Evolutionary conservation across 2,329 filamentous ascomycete genomes (phyloP).

Genomic region (Colletotrichum sansevieriae): DNA sequence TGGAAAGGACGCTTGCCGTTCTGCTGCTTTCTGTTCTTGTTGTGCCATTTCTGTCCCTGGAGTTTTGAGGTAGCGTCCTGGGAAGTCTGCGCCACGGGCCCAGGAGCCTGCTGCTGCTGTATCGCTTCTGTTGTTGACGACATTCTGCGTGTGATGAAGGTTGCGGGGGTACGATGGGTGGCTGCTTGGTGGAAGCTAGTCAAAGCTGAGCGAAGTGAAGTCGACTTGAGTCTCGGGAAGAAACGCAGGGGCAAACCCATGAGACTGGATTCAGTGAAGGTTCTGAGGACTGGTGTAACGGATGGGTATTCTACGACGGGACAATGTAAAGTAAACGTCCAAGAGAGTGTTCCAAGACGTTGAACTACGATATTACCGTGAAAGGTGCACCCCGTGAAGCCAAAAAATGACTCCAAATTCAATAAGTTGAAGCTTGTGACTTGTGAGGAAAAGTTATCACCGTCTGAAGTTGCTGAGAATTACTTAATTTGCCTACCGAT

Average conservation of each 20-base stretch:
- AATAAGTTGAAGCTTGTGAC: constrained; percentile 32
- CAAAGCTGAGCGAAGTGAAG: constrained; percentile 34
- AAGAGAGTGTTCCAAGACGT: neutral
- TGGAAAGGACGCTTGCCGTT: constrained; percentile 42
- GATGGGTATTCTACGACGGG: neutral
- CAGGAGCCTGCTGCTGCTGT: neutral
- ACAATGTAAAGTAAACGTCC: neutral
- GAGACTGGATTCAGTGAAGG: neutral
- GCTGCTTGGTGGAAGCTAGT: constrained; percentile 15
- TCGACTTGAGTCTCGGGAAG: constrained; percentile 37
- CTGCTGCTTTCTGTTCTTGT: constrained; percentile 14
- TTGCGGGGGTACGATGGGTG: constrained; percentile 7
- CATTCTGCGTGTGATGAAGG: constrained; percentile 15
- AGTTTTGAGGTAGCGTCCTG: constrained; percentile 28
- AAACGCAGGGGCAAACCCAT: constrained; percentile 38
- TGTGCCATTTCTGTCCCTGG: constrained; percentile 29
- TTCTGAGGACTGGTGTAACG: neutral
- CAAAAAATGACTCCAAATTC: neutral
- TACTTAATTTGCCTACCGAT: constrained; percentile 33
- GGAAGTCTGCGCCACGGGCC: constrained; percentile 5
- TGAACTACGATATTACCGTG: neutral
- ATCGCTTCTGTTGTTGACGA: constrained; percentile 26
- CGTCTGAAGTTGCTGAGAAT: constrained; percentile 40
- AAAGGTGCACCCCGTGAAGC: neutral
- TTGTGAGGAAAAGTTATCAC: constrained; percentile 35